Percentiles rank a stretch among this genome's conserved stretches.
Evolutionary conservation across 139 green algal genomes (phyloP).

Genomic region (Coccomyxa sp.): DNA sequence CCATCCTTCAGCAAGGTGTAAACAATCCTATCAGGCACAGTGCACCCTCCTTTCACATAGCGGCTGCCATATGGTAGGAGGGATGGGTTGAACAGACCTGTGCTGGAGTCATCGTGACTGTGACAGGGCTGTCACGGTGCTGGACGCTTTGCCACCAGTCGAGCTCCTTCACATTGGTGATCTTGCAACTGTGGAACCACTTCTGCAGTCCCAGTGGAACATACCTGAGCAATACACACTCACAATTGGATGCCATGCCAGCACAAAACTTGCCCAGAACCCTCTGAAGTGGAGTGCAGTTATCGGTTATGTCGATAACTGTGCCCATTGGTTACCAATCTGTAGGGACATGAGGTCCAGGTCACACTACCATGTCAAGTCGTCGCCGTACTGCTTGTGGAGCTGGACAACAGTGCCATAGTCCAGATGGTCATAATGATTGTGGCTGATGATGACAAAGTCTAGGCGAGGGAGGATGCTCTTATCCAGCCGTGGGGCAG

Average conservation of each 20-base stretch:
- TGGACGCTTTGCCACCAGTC: constrained; percentile 71
- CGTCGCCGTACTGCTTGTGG: constrained; percentile 35
- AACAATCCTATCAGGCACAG: too few relatives aligned
- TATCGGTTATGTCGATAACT: neutral
- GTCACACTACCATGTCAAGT: constrained; percentile 25
- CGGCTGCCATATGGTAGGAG: neutral
- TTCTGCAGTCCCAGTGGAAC: constrained; percentile 59
- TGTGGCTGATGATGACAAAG: constrained; percentile 69
- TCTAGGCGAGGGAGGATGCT: constrained; percentile 40
- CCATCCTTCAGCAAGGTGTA: neutral
- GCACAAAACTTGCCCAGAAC: neutral
- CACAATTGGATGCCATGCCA: neutral
- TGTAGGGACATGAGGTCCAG: neutral
- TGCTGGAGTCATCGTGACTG: constrained; percentile 34
- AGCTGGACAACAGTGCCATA: constrained; percentile 35
- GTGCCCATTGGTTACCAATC: neutral
- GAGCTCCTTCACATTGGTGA: constrained; percentile 63
- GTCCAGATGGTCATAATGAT: constrained; percentile 77
- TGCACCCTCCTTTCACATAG: neutral
- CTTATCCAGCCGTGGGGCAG: too few relatives aligned
- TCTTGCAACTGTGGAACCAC: constrained; percentile 53
- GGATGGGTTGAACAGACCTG: constrained; percentile 14
- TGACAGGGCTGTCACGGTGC: constrained; percentile 14
- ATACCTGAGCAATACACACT: constrained; percentile 39
- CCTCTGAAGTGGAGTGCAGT: neutral